Evolutionary conservation across 306 rosid species (phyloP), one percentile per base, ranked within the genome.

Genomic region (Coriaria nepalensis): DNA sequence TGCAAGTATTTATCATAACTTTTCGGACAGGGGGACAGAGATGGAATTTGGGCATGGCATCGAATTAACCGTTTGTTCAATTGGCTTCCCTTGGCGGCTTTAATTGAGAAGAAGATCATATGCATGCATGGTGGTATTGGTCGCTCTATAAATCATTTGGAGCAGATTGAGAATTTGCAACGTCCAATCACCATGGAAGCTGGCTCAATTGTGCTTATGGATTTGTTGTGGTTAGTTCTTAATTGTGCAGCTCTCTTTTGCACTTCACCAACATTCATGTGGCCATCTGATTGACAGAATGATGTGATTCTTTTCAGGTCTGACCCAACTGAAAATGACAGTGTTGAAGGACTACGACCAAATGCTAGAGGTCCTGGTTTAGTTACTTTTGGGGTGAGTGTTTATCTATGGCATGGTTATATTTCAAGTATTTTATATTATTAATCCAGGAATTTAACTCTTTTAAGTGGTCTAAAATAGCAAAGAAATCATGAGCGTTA

Each of bases 41-140:
- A 90, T 47, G 98, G 98, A 78, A 90, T 90, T 63, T 90, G 98
- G 98, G 74, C 87, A 10, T 90, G 98, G 98, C 96, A 85, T 75
- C 94, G 98, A 42, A 79, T 90, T 64, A 90, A 90, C 68, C 90
- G 95, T 60, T 74, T 90, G 68, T 90, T 90, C 64, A 90, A 90
- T 71, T 90, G 98, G 98, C 96, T 90, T 68, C 98, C 98, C 42
- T 73, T 90, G 33, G 96, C 98, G 12, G 98, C 98, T 49, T 64
- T 90, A 35, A 90, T 90, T 50, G 96, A 90, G 76, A 90, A 90
- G 70, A 90, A 90, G 60, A 85, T 90, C 49, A 90, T 85, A 66
- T 90, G 98, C 72, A 90, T 90, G 98, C 98, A 85, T 59, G 95
- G 98, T 15, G 98, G 98, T 54, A 90, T 90, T 62, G 98, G 98